Evolutionary conservation across 352 stramenopile species (phyloP), one percentile per base, ranked within the genome.

Genomic region (Phytopythium kandeliae): DNA sequence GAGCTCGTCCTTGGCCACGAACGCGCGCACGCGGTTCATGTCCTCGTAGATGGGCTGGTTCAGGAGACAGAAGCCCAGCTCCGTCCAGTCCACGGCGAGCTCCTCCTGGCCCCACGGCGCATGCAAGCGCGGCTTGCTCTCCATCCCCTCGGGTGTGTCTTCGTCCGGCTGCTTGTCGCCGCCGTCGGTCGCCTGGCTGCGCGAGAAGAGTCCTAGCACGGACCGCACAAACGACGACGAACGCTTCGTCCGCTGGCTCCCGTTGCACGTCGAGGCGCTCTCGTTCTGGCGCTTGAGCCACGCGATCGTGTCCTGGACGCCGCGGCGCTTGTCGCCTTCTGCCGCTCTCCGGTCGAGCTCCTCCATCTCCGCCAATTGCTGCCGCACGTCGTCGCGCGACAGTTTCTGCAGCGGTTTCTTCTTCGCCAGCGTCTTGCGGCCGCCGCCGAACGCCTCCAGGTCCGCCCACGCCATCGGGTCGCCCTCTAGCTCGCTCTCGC

Each of bases 251-350:
- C 65, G 70, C 36, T 74, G 69, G 33, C 78, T 69, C 26, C 55
- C 64, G 10, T 52, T 43, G 3, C 64, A 51, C 12, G 65, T 33
- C 28, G 67, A 51, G 19, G 62, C 58, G 43, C 63, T 51, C 11
- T 78, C 57, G 48, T 75, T 67, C 51, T 86, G 72, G 48, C 75
- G 69, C 56, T 87, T 79, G 13, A 90, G 70, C 79, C 78, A 89
- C 42, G 62, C 63, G 46, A 89, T 80, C 49, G 78, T 89, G 40
- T 87, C 67, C 22, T 77, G 52, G 52, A 89, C 54, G 34, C 70
- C 72, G 33, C 33, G 31, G 31, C 34, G n/a, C 47, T 30, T 25
- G 21, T 41, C 21, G 7, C 3, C 12, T 19, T 57, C 46, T 3
- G 24, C n/a, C 57, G 60, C 57, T 16, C 42, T 38, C 19, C 37